Evolutionary conservation across 1,139 yeast genomes (phyloP).

Genomic region (Saccharomycopsis crataegensis): DNA sequence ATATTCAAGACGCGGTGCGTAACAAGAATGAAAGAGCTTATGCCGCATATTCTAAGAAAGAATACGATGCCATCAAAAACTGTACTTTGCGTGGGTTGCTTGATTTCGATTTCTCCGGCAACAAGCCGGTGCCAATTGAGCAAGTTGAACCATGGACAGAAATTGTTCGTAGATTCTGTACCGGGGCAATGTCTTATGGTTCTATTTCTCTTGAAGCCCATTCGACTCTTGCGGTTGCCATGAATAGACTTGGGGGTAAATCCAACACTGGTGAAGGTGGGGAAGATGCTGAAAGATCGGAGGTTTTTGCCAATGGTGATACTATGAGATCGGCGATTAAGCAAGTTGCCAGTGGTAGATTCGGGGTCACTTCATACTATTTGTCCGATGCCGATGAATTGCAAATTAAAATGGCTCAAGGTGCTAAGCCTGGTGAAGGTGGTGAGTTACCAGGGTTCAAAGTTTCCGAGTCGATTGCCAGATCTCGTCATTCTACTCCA

Average conservation of each 20-base stretch:
- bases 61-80: constrained; percentile 83
- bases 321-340: constrained; percentile 97
- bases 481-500: constrained; percentile 93
- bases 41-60: constrained; percentile 82
- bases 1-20: constrained; percentile 93
- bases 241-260: constrained; percentile 96
- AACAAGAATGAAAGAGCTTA: constrained; percentile 92
- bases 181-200: constrained; percentile 99
- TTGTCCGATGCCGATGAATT: constrained; percentile 95
- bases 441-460: constrained; percentile 97
- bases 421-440: constrained; percentile 99
- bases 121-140: constrained; percentile 80
- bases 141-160: constrained; percentile 99
- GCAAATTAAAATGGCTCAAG: constrained; percentile 98
- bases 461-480: constrained; percentile 82
- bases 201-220: constrained; percentile 98
- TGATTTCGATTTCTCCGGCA: constrained; percentile 72
- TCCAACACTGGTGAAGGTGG: constrained; percentile 99
- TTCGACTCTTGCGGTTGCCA: constrained; percentile 94
- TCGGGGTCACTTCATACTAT: constrained; percentile 94
- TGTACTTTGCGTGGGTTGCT: constrained; percentile 92
- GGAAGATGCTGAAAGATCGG: constrained; percentile 90
- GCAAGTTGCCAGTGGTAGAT: constrained; percentile 96
- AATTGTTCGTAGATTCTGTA: constrained; percentile 91
- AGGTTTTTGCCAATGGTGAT: constrained; percentile 77